Evolutionary conservation across 2,329 filamentous ascomycete genomes (phyloP).

Genomic region (Lasiodiplodia sp.): DNA sequence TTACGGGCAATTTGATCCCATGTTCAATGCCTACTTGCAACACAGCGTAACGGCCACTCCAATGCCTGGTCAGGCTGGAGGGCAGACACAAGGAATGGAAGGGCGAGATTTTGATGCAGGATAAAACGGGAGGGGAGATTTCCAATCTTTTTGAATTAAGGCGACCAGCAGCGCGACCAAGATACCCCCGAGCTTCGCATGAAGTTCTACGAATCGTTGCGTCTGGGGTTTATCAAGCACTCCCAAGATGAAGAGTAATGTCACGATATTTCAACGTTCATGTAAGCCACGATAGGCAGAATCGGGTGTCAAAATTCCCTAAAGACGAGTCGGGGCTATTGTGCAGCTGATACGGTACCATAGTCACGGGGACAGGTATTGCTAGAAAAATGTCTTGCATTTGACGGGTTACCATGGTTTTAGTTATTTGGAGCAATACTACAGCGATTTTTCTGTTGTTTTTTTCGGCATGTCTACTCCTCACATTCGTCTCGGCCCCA

Average conservation of each 20-base stretch:
- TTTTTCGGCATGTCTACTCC: neutral
- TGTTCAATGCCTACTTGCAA: conserved; percentile 23
- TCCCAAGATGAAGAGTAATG: neutral
- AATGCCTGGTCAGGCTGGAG: neutral
- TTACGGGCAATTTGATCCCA: conserved; percentile 41
- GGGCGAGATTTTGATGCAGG: conserved; percentile 17
- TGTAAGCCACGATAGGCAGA: neutral
- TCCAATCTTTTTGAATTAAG: neutral
- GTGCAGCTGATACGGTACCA: neutral
- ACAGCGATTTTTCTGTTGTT: neutral
- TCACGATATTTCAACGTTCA: neutral
- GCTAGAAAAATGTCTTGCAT: neutral
- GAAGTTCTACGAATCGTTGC: neutral
- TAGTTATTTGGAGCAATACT: neutral
- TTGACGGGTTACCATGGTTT: neutral
- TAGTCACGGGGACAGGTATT: neutral
- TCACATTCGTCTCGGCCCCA: neutral
- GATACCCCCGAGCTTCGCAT: neutral
- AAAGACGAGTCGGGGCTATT: neutral
- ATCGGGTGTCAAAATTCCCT: neutral
- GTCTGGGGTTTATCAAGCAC: neutral
- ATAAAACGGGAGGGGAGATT: neutral
- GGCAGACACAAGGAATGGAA: conserved; percentile 15
- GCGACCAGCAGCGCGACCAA: neutral
- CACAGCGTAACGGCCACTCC: conserved; percentile 9